These are phyloP conservation scores for Calonectria leucothoes DNA, from an alignment of 2,329 filamentous ascomycete genomes.

Conservation along the genomic window DNA sequence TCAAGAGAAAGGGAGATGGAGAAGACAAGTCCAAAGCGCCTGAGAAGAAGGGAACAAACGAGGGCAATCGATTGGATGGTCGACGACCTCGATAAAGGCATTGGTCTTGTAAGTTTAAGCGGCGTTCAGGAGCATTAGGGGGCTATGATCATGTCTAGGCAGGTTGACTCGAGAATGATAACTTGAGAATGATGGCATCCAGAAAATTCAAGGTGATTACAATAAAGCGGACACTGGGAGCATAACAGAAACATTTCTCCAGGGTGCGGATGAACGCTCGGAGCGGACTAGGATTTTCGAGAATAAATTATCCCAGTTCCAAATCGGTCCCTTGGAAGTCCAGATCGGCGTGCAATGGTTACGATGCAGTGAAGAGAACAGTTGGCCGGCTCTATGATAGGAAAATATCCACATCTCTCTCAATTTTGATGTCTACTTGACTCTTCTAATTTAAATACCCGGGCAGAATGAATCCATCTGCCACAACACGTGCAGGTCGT, in stretches of 20 bases:
- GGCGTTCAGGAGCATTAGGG: conserved; percentile 40
- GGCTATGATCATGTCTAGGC: conserved; percentile 5
- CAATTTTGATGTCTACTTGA: background rate
- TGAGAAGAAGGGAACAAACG: conserved; percentile 58
- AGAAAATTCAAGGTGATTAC: background rate
- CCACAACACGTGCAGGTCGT: too few species aligned
- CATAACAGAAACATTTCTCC: background rate
- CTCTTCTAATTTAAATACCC: background rate
- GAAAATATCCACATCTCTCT: background rate
- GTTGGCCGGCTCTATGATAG: background rate
- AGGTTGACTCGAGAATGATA: background rate
- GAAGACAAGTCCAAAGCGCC: conserved; percentile 60
- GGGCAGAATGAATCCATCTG: background rate
- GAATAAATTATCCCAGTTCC: background rate
- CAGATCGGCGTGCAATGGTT: background rate
- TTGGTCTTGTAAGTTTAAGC: conserved; percentile 11
- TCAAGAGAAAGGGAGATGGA: conserved; percentile 76
- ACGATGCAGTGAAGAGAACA: too few species aligned
- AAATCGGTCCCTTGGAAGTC: background rate
- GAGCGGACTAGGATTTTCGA: background rate
- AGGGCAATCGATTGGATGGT: conserved; percentile 59
- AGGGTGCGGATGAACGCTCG: too few species aligned
- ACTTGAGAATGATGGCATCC: background rate
- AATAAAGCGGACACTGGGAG: background rate
- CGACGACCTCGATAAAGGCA: conserved; percentile 46